phyloP scores from a whole-genome alignment of 345 rosid genomes.

The Gossypium turneri region DNA sequence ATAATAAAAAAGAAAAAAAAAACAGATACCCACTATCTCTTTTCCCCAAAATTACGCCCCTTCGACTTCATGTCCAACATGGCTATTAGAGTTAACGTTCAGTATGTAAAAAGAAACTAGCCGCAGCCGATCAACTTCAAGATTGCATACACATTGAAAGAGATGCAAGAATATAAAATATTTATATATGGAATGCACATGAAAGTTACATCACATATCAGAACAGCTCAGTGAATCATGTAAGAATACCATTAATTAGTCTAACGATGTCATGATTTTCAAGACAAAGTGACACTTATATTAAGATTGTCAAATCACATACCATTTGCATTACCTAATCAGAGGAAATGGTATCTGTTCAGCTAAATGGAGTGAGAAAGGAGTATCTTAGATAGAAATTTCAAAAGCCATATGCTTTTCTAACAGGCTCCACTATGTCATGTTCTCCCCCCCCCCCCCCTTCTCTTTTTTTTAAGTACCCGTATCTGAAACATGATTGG shows the following conservation, averaged over 20 bases:
- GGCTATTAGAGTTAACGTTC: not conserved
- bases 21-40: not conserved
- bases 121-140: not conserved
- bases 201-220: not conserved
- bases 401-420: not conserved
- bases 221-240: conserved; percentile 1
- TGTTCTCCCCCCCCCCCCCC: no score
- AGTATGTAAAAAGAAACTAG: not conserved
- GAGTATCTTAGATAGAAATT: not conserved
- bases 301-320: not conserved
- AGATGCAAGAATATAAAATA: not conserved
- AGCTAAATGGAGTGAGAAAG: not conserved
- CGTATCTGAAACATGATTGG: no score
- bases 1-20: no score
- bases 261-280: not conserved
- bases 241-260: not conserved
- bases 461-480: no score
- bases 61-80: not conserved
- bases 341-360: not conserved
- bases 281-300: not conserved
- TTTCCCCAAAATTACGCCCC: no score
- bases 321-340: not conserved
- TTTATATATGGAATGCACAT: not conserved
- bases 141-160: not conserved
- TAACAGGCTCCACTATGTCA: not conserved